Evolutionary conservation across 306 rosid species (phyloP), one percentile per base, ranked within the genome.

Genomic region (Quercus dentata): DNA sequence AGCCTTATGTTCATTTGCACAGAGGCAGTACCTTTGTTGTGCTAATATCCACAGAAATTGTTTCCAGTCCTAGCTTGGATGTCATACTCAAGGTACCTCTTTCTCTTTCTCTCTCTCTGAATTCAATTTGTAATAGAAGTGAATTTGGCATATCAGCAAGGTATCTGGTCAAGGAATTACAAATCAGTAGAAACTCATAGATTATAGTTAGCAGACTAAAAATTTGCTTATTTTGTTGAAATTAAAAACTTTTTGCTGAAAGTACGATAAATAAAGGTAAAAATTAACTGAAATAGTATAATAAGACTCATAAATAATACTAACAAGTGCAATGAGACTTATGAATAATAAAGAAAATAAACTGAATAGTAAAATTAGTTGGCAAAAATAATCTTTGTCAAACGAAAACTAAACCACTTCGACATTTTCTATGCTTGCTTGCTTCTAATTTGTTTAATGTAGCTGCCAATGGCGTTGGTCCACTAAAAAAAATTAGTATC

Each of bases 1-100:
- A 89, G 76, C 94, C 97, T 4, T 94, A 90, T 72, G 81, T 88
- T 44, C 86, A 86, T 17, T 75, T 83, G 1, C 85, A 90, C 41
- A 88, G 85, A 59, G 85, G 54, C 18, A 83, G 87, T 5, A 73
- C 90, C 0, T 94, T 91, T 56, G 88, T 94, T 76, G 63, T 87
- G n/a, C 73, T 89, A 11, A 78, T 94, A 15, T 85, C 95, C 28
- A 86, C 90, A 3, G 86, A 89, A 62, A 76, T 94, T 38, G 55
- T 92, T 69, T 88, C 83, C 27, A 30, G 75, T 57, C 77, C 88
- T 81, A 75, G 44, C 81, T 74, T 90, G 73, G 86, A 87, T 73
- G 6, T 84, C 80, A 80, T 89, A 65, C 82, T 92, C 58, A 84
- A 90, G 97, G 97, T 92, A 71, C 49, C 49, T 21, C 49, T 17